Percentiles rank a stretch among this genome's conserved stretches.
These are phyloP conservation scores for Talaromyces wortmannii DNA, from an alignment of 495 filamentous ascomycete species.

Conservation along the genomic window DNA sequence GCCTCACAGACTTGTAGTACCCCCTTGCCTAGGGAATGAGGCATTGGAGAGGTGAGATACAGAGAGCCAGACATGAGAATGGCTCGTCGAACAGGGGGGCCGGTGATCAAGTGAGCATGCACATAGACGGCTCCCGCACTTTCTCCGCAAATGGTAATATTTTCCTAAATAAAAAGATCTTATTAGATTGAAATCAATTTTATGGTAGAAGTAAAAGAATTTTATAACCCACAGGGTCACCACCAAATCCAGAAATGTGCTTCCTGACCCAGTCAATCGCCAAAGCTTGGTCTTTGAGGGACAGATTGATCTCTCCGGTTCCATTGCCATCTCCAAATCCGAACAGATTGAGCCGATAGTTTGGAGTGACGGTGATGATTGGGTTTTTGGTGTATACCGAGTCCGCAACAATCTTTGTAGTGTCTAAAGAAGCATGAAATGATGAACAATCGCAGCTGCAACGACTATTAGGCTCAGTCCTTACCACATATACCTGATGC, in stretches of 20 bases:
- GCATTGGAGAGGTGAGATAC: slow-evolving; percentile 27
- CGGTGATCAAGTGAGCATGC: slow-evolving; percentile 31
- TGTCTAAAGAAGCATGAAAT: slow-evolving; percentile 9
- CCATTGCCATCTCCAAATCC: slow-evolving; percentile 48
- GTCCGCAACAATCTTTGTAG: slow-evolving; percentile 25
- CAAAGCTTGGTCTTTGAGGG: slow-evolving; percentile 60
- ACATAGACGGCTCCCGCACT: slow-evolving; percentile 33
- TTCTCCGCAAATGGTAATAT: slow-evolving; percentile 30
- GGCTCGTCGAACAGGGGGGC: slow-evolving; percentile 27
- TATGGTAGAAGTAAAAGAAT: too few species aligned
- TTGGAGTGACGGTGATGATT: slow-evolving; percentile 55
- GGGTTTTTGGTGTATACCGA: slow-evolving; percentile 30
- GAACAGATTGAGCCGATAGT: slow-evolving; percentile 62
- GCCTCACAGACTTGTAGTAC: slow-evolving; percentile 21
- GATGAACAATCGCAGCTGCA: too few species aligned
- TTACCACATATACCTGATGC: slow-evolving; percentile 33
- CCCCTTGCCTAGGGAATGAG: slow-evolving; percentile 18
- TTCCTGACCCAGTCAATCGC: slow-evolving; percentile 55
- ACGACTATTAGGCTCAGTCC: neutral
- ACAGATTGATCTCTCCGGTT: slow-evolving; percentile 40
- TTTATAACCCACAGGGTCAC: slow-evolving; percentile 41
- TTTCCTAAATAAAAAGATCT: slow-evolving; percentile 10
- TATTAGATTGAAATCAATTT: too few species aligned
- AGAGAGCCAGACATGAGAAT: slow-evolving; percentile 29
- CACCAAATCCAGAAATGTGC: slow-evolving; percentile 55